Base-by-base conservation (phyloP, 352 stramenopile species). In the Peronospora belbahrii region DNA sequence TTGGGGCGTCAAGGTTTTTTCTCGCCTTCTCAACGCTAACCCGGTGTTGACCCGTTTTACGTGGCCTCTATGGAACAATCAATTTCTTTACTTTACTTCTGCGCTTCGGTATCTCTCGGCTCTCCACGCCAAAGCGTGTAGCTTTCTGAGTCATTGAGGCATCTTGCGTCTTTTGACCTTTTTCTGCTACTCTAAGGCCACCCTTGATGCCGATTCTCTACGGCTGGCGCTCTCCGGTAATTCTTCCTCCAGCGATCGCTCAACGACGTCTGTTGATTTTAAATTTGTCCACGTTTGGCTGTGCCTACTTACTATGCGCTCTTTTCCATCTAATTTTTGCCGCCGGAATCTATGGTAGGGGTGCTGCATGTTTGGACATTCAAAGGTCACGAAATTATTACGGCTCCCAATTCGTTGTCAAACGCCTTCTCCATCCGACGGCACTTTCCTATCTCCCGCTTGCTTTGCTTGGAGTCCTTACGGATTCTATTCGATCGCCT, bases 1-100 rank as follows among this genome's bases (percentile, higher is more conserved):
- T n/a, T 46, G 37, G 28, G 47, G 27, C 15, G 31, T 27, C 19
- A 47, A 53, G 6, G 27, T 46, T 27, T n/a, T 52, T n/a, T 28
- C 42, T n/a, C 3, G 14, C 18, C 36, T 40, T 28, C 47, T 10
- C 27, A 28, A 5, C 30, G 38, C 20, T 20, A 42, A 54, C 6
- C 46, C 37, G 13, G 37, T 47, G 8, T 19, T 47, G 3, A 34
- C 30, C 10, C 39, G 41, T 8, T 13, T 45, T 18, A 46, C 36
- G 0, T 45, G 46, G 28, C 27, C 28, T 17, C n/a, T 40, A 6
- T 52, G 35, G 45, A 45, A 45, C 13, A 52, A 52, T 10, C 3
- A 25, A 0, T 46, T 45, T 30, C n/a, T 42, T 30, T 22, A 22
- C 4, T 31, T 23, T n/a, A 32, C 20, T 0, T 6, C 3, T 3